These are phyloP conservation scores for Boletus sp. DNA, from an alignment of 1,284 basidiomycete genomes.

Conservation along the genomic window DNA sequence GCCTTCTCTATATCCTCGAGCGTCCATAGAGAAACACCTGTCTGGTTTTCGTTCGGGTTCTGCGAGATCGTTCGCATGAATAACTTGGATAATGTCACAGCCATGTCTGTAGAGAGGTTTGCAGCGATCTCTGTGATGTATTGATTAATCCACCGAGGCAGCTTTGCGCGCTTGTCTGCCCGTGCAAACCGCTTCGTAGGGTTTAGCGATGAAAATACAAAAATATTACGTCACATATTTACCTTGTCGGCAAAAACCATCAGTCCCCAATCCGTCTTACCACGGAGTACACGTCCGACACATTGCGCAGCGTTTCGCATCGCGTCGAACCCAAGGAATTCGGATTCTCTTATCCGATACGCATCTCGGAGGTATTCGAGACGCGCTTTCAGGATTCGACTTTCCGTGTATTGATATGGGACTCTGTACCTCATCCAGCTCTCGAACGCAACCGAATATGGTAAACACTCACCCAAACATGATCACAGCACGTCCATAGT, in stretches of 20 bases:
- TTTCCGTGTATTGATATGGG: slow-evolving; percentile 99
- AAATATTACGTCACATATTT: slow-evolving; percentile 2
- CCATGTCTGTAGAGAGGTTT: slow-evolving; percentile 99
- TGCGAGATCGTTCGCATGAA: slow-evolving; percentile 99
- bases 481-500: slow-evolving; percentile 98
- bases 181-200: slow-evolving; percentile 86
- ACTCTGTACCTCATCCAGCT: slow-evolving; percentile 53
- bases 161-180: slow-evolving; percentile 94
- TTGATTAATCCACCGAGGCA: slow-evolving; percentile 99
- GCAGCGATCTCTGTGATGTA: slow-evolving; percentile 98
- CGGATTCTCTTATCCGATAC: slow-evolving; percentile 97
- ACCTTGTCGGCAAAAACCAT: slow-evolving; percentile 99
- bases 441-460: slow-evolving; percentile 20
- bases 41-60: slow-evolving; percentile 93
- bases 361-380: slow-evolving; percentile 98
- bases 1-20: slow-evolving; percentile 80
- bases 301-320: slow-evolving; percentile 99
- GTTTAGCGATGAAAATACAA: slow-evolving; percentile 4
- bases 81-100: slow-evolving; percentile 90
- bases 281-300: slow-evolving; percentile 95
- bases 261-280: slow-evolving; percentile 99
- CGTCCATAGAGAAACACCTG: slow-evolving; percentile 94
- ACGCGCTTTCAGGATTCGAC: slow-evolving; percentile 95
- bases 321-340: slow-evolving; percentile 98
- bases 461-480: slow-evolving; percentile 85